These are phyloP conservation scores for Filobasidium wieringae DNA, from an alignment of 768 basidiomycete species.

Conservation along the genomic window DNA sequence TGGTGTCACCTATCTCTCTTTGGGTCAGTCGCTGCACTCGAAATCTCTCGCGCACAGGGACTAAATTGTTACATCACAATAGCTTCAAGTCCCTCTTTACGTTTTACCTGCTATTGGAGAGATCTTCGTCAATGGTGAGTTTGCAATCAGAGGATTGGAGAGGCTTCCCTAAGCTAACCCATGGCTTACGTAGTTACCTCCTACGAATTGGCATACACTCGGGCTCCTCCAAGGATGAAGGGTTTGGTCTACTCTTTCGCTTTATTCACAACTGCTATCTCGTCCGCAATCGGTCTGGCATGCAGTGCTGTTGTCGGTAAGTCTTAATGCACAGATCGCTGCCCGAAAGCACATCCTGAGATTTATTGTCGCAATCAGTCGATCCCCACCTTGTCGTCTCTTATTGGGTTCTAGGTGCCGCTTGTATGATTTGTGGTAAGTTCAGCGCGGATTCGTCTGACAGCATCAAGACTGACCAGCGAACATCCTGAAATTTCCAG, in stretches of 20 bases:
- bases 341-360: neutral
- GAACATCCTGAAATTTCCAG: too few species aligned
- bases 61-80: neutral
- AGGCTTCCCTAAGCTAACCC: too few species aligned
- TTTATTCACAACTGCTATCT: conserved; percentile 32
- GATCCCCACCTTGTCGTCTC: conserved; percentile 38
- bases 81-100: conserved; percentile 30
- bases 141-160: too few species aligned
- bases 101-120: conserved; percentile 33
- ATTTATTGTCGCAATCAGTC: neutral
- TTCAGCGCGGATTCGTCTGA: neutral
- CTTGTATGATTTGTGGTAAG: conserved; percentile 3
- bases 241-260: conserved; percentile 32
- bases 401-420: conserved; percentile 19
- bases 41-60: neutral
- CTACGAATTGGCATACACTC: conserved; percentile 37
- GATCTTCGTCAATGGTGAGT: conserved; percentile 36
- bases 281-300: conserved; percentile 29
- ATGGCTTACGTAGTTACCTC: too few species aligned
- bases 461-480: too few species aligned
- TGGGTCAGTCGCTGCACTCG: conserved; percentile 9
- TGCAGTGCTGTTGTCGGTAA: conserved; percentile 20
- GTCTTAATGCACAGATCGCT: neutral
- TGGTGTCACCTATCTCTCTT: conserved; percentile 21
- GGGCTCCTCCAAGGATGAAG: conserved; percentile 36